Evolutionary conservation across 2,329 filamentous ascomycete genomes (phyloP), one percentile per base, ranked within the genome.

Genomic region (Aspergillus cejpii): DNA sequence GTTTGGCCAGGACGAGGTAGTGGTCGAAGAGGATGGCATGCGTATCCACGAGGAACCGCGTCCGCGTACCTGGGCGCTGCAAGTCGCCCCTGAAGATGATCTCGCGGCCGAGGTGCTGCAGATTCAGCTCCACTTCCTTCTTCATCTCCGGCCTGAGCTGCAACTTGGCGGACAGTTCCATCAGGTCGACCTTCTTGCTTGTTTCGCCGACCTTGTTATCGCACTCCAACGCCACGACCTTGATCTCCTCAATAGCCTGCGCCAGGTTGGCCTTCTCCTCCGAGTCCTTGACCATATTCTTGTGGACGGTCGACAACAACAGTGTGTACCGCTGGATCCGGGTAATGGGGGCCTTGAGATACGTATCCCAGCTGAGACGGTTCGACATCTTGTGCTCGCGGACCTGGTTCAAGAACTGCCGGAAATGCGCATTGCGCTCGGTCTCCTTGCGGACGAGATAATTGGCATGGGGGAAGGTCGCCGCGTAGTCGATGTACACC

Each of bases 11-110:
- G 26, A 98, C 90, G 28, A 98, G 77, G 65, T 96, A 98, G 67
- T 98, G 90, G 59, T 98, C 94, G 61, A 98, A 97, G 0, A 98
- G 76, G 37, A 98, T 78, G 2, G 87, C 89, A 63, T 96, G 89
- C 0, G 87, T 94, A 59, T 98, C 92, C 6, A 97, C 82, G 84
- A 91, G 95, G 62, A 97, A 92, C 45, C 89, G 83, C 34, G 84
- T 87, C 63, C 87, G 94, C 36, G 83, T 85, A 44, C 91, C 89
- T 72, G 89, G 85, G 50, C 92, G 78, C 63, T 94, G 88, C 45
- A 98, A 71, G 56, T 97, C 90, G 45, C 92, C 92, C 57, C 90
- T 81, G 65, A 84, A 84, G 49, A 98, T 85, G 44, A 98, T 77
- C 61, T 95, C 85, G 51, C 92, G 81, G 11, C 91, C 91, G n/a